A percentile compares a stretch with the other conserved stretches of the same genome.
These are phyloP conservation scores for Alternaria sp. DNA, from an alignment of 2,329 filamentous ascomycete species.

Conservation along the genomic window DNA sequence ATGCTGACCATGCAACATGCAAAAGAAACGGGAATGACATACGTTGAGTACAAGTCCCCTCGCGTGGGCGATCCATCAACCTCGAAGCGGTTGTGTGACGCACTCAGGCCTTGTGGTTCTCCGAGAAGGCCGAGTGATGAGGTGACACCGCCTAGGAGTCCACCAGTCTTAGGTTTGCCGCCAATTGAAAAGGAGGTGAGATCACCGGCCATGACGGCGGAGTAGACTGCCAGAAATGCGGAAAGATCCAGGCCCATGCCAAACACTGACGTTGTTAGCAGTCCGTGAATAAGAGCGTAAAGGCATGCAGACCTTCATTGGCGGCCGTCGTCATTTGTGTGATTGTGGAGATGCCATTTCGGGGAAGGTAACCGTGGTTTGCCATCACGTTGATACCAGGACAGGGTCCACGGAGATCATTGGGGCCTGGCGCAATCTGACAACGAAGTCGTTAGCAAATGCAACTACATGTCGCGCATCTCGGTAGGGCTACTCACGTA, in stretches of 20 bases:
- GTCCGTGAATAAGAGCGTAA: background rate
- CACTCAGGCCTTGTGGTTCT: constrained; percentile 19
- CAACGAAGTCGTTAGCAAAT: background rate
- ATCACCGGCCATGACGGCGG: constrained; percentile 18
- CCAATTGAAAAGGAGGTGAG: constrained; percentile 17
- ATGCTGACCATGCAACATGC: background rate
- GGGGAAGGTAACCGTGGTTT: constrained; percentile 9
- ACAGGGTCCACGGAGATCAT: constrained; percentile 11
- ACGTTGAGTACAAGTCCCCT: constrained; percentile 8
- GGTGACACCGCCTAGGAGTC: constrained; percentile 23
- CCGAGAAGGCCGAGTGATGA: constrained; percentile 21
- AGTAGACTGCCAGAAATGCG: constrained; percentile 24
- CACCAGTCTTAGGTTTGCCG: constrained; percentile 19
- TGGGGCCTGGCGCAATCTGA: constrained; percentile 9
- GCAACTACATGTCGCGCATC: background rate
- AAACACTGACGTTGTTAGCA: constrained; percentile 4
- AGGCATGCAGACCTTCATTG: constrained; percentile 4
- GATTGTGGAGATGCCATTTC: constrained; percentile 5
- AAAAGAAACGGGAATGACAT: background rate
- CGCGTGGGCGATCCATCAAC: constrained; percentile 25
- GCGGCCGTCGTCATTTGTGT: constrained; percentile 10
- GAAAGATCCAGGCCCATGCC: constrained; percentile 21
- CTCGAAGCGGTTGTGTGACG: constrained; percentile 27
- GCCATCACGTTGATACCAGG: constrained; percentile 10
- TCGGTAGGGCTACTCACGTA: constrained; percentile 8